phyloP scores from a whole-genome alignment of 116 monocot species.

The Zostera marina region DNA sequence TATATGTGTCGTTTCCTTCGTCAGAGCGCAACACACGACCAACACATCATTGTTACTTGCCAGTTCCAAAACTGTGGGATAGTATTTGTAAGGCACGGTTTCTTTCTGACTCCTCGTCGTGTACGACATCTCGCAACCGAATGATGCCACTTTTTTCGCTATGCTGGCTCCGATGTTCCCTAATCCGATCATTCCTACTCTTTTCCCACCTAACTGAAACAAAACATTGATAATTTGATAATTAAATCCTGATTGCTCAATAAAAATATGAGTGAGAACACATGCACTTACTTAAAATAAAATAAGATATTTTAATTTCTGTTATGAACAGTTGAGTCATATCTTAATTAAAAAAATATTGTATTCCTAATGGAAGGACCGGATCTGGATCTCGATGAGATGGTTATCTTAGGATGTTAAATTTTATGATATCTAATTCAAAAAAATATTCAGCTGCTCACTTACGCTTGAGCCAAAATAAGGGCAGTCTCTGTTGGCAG shows the following conservation, averaged over 20 bases:
- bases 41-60: constrained; percentile 7
- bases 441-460: no score
- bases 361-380: no score
- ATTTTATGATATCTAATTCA: no score
- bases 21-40: constrained; percentile 4
- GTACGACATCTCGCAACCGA: constrained; percentile 10
- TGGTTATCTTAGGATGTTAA: no score
- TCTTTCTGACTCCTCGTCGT: constrained; percentile 2
- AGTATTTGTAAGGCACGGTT: constrained; percentile 4
- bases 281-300: no score
- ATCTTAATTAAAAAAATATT: no score
- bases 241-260: no score
- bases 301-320: no score
- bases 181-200: constrained; percentile 12
- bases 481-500: constrained; percentile 8
- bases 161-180: constrained; percentile 8
- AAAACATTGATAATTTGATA: not conserved
- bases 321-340: no score
- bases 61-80: not conserved
- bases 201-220: constrained; percentile 11
- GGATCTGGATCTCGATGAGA: no score
- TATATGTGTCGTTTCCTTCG: constrained; percentile 9
- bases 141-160: constrained; percentile 7
- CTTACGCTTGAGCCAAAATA: constrained; percentile 21
- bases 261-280: no score